Evolutionary conservation across 1,284 basidiomycete genomes (phyloP), one percentile per base, ranked within the genome.

Genomic region (Trichosporon asahii): DNA sequence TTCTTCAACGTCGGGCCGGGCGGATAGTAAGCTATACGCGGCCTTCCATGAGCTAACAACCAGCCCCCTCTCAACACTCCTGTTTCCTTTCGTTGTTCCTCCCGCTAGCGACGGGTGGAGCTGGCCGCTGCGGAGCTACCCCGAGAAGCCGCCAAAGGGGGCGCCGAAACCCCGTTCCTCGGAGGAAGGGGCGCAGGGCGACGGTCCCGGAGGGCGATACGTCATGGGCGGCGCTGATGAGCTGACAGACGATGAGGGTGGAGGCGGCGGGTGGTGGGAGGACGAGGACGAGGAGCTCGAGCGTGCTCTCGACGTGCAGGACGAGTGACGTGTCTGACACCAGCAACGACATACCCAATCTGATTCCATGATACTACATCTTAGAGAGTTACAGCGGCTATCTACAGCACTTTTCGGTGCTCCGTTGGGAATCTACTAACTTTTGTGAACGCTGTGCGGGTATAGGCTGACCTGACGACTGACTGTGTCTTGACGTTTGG

Each of bases 1-100:
- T 97, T 97, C 81, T 98, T 98, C 85, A 97, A 98, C 76, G 77
- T 95, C 37, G 92, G 93, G 12, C 84, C 86, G 15, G 86, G 87
- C 15, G 90, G 91, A 84, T 93, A 94, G 92, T 95, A 79, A 76
- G 92, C 31, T 64, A 61, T 53, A 33, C 7, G 29, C 25, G 23
- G 8, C 37, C 21, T 6, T 23, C 27, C n/a, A 25, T 46, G 7
- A 8, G 46, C 72, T 65, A 46, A 60, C 57, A 57, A 7, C 4
- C 64, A 94, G 92, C 79, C 88, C 91, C 0, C 82, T 87, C 63
- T 89, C 88, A 67, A 93, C 93, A 0, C 87, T 98, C 4, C 77
- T 98, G 11, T 77, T 98, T 23, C 96, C 97, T 0, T 81, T 94
- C 4, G 88, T 91, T 6, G 87, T 92, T 29, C 88, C 89, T 64